phyloP scores from a whole-genome alignment of 163 green algal genomes.

The Chloroidium sp. region DNA sequence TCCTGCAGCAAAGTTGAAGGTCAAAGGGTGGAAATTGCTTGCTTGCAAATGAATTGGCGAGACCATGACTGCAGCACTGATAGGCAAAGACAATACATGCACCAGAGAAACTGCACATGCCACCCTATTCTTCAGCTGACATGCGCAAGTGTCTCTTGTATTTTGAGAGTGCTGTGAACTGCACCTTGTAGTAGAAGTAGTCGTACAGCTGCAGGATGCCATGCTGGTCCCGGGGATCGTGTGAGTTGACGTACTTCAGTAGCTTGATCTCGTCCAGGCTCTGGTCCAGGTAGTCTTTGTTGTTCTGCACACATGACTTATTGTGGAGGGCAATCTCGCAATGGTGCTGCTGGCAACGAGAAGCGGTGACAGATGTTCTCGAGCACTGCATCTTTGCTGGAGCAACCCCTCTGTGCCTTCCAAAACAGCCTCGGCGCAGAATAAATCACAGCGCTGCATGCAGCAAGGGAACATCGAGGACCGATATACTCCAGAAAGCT shows the following conservation, averaged over 20 bases:
- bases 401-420: neutral
- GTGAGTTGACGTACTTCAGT: constrained; percentile 76
- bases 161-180: too few relatives aligned
- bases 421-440: too few relatives aligned
- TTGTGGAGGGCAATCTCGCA: neutral
- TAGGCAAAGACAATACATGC: too few relatives aligned
- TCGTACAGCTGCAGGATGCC: constrained; percentile 88
- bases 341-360: neutral
- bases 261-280: constrained; percentile 93
- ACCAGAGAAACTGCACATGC: too few relatives aligned
- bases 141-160: too few relatives aligned
- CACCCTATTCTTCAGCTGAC: too few relatives aligned
- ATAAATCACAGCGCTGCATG: too few relatives aligned
- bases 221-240: constrained; percentile 81
- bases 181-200: constrained; percentile 93
- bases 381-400: neutral
- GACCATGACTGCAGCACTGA: too few relatives aligned
- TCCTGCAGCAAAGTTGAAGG: constrained; percentile 47
- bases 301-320: constrained; percentile 50
- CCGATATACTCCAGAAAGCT: too few relatives aligned
- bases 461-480: too few relatives aligned
- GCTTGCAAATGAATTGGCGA: too few relatives aligned
- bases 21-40: neutral
- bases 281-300: constrained; percentile 97
- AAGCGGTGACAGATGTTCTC: neutral